A percentile compares a stretch with the other conserved stretches of the same genome.
Conservation (phyloP, 2,329 filamentous ascomycete genomes). For the Fusarium sp. region DNA sequence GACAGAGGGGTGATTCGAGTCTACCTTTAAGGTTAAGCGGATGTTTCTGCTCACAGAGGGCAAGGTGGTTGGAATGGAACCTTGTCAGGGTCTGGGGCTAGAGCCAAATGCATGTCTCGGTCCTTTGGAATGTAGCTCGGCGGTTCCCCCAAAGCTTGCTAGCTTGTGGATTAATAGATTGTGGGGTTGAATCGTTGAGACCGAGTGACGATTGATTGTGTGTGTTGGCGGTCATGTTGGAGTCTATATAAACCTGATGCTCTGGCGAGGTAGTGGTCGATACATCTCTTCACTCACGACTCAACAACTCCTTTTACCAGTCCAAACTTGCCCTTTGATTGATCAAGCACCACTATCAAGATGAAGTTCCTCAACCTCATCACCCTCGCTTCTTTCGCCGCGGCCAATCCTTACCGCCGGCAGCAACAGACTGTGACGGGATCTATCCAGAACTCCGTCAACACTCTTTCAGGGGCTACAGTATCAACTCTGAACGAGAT, state of each 20-base stretch:
- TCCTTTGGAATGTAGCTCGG: constrained; percentile 20
- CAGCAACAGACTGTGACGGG: constrained; percentile 21
- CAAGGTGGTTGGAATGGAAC: constrained; percentile 4
- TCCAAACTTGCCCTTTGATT: background rate
- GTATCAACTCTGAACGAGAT: background rate
- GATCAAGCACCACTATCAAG: background rate
- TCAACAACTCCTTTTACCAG: background rate
- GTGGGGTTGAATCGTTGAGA: background rate
- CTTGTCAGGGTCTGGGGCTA: background rate
- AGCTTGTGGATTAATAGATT: background rate
- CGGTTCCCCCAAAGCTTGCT: constrained; percentile 2
- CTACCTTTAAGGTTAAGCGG: too few species aligned
- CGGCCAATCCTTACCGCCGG: constrained; percentile 16
- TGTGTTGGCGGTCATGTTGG: background rate
- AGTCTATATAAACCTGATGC: constrained; percentile 22
- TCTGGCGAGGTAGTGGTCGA: background rate
- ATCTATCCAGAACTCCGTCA: constrained; percentile 1
- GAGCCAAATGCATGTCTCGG: constrained; percentile 1
- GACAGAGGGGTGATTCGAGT: background rate
- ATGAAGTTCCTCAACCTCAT: constrained; percentile 34
- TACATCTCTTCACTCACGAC: background rate
- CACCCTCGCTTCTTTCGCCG: constrained; percentile 19
- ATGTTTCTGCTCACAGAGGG: too few species aligned
- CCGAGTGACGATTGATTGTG: constrained; percentile 1
- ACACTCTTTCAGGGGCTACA: background rate